A percentile compares a stretch with the other conserved stretches of the same genome.
phyloP scores from a whole-genome alignment of 1,284 basidiomycete genomes.

The Pseudozyma sp. region DNA sequence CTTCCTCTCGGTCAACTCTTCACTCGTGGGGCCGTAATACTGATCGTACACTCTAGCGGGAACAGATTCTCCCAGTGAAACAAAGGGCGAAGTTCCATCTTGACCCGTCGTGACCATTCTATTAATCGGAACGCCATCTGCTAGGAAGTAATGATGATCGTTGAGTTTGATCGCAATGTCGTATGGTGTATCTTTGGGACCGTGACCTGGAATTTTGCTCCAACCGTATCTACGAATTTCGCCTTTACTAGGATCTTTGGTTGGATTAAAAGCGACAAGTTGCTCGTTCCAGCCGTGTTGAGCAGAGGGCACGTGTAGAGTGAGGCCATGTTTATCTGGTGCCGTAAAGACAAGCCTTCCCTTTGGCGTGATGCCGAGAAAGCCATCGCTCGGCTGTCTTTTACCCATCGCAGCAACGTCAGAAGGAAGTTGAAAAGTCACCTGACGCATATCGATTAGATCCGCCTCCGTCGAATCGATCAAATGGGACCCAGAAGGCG shows the following conservation, averaged over 20 bases:
- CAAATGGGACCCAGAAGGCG: not conserved
- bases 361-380: not conserved
- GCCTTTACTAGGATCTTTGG: not conserved
- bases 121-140: conserved; percentile 4
- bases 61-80: too few species aligned
- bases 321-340: not conserved
- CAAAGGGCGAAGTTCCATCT: not conserved
- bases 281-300: not conserved
- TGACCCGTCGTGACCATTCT: not conserved
- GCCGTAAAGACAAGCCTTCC: conserved; percentile 2
- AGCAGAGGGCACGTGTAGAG: not conserved
- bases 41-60: too few species aligned
- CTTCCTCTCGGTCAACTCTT: too few species aligned
- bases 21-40: too few species aligned
- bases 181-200: not conserved
- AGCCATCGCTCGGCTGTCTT: not conserved
- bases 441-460: not conserved
- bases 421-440: not conserved
- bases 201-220: not conserved
- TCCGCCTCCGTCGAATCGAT: not conserved
- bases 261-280: not conserved
- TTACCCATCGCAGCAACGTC: not conserved
- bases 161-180: not conserved
- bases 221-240: not conserved
- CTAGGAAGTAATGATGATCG: not conserved